Evolutionary conservation across 805 yeast species (phyloP).

Genomic region (Saccharomycopsis schoenii): DNA sequence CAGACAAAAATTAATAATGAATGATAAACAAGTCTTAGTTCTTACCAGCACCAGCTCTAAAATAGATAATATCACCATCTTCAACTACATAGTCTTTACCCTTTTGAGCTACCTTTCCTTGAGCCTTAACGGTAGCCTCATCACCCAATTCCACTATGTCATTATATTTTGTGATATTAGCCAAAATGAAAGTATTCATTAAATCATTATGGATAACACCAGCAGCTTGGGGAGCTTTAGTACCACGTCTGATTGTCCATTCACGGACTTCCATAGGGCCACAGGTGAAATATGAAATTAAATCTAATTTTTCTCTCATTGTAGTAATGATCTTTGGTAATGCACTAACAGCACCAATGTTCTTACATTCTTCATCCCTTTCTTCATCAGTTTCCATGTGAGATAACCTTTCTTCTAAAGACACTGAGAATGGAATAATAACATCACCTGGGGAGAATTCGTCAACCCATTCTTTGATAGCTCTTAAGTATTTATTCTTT

Average conservation of each 20-base stretch:
- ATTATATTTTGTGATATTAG: conserved; percentile 79
- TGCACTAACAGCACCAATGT: conserved; percentile 63
- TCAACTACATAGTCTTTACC: conserved; percentile 94
- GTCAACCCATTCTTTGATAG: conserved; percentile 87
- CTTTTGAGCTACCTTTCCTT: conserved; percentile 82
- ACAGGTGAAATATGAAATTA: conserved; percentile 91
- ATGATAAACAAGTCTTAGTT: conserved; percentile 23
- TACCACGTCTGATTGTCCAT: conserved; percentile 91
- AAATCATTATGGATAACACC: conserved; percentile 96
- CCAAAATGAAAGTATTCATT: conserved; percentile 89
- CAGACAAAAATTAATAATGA: not conserved
- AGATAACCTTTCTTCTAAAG: conserved; percentile 85
- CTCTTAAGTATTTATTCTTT: conserved; percentile 76
- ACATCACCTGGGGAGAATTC: conserved; percentile 79
- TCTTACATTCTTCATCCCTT: conserved; percentile 66
- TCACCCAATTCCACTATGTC: conserved; percentile 73
- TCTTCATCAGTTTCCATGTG: conserved; percentile 79
- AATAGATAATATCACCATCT: conserved; percentile 86
- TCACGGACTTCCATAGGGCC: conserved; percentile 96
- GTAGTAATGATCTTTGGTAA: conserved; percentile 77
- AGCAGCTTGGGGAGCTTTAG: conserved; percentile 97
- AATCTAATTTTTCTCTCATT: conserved; percentile 79
- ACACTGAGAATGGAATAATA: conserved; percentile 88
- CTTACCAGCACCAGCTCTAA: conserved; percentile 93
- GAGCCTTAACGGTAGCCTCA: conserved; percentile 72